Base-by-base conservation (phyloP, 768 basidiomycete genomes). In the Trametes gibbosa region DNA sequence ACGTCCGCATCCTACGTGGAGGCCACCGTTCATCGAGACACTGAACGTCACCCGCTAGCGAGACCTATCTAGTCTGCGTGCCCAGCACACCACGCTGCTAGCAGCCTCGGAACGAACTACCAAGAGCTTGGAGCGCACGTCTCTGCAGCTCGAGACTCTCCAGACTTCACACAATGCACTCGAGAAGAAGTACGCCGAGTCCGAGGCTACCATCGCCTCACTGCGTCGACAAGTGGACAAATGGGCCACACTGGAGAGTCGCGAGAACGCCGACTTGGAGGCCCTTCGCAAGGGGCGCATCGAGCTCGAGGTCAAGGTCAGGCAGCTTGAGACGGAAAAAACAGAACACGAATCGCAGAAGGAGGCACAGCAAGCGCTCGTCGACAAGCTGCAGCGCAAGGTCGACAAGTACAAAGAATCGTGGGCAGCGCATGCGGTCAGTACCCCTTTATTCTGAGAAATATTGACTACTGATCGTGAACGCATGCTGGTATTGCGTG, bases 211-310 rank as follows among this genome's bases (percentile, higher is more conserved):
- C 10, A 81, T 79, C 48, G 71, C 72, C 5, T 80, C 86, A 41
- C 73, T 90, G 37, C 78, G 81, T 50, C 79, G 80, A 16, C 89
- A 92, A 64, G 73, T 91, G 9, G 81, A 81, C 41, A 83, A 85
- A 66, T 90, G 87, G 87, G 79, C 87, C 65, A 78, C 70, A 25
- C 70, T 89, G 17, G 90, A 90, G 65, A 84, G 75, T 25, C 84
- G 82, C 48, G 87, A 84, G 47, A 84, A 79, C 12, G 80, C 75
- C 17, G 84, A 87, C 32, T 75, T 79, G 9, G 87, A 86, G 52
- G 69, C 73, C 6, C 72, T 79, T 51, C 78, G 84, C 41, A 85
- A 83, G 66, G 74, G 77, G 55, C 80, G 81, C 10, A 73, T 79
- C 10, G 80, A 84, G 32, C 74, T 90, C 12, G 85, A 90, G 56